Evolutionary conservation across 768 basidiomycete species (phyloP).

Genomic region (Cystobasidium onofrii): DNA sequence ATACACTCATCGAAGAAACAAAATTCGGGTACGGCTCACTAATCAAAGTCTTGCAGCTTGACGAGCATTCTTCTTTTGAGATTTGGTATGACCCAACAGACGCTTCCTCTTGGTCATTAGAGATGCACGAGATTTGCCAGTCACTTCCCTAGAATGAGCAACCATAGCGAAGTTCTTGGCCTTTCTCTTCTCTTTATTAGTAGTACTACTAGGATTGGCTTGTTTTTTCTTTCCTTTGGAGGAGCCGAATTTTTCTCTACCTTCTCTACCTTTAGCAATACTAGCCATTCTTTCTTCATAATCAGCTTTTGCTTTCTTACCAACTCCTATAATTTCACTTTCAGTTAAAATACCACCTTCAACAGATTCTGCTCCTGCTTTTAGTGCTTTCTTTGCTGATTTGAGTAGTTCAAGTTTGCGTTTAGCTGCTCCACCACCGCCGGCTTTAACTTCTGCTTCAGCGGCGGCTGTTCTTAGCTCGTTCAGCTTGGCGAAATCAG

Average conservation of each 20-base stretch:
- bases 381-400: constrained; percentile 55
- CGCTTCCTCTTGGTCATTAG: constrained; percentile 5
- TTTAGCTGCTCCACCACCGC: constrained; percentile 68
- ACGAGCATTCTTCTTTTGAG: constrained; percentile 12
- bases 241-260: constrained; percentile 54
- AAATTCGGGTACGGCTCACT: no score
- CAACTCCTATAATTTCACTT: constrained; percentile 81
- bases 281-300: constrained; percentile 89
- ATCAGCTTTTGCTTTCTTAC: constrained; percentile 84
- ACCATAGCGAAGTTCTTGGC: constrained; percentile 20
- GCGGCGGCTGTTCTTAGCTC: constrained; percentile 78
- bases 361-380: constrained; percentile 45
- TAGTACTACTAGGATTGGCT: constrained; percentile 59
- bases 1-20: no score
- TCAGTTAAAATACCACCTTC: constrained; percentile 70
- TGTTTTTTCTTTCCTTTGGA: constrained; percentile 27
- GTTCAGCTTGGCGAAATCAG: constrained; percentile 84
- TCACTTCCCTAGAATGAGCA: constrained; percentile 22
- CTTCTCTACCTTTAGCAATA: constrained; percentile 85
- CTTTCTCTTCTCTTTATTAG: constrained; percentile 28
- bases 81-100: constrained; percentile 1
- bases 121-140: not conserved
- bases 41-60: constrained; percentile 3
- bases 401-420: constrained; percentile 79
- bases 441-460: constrained; percentile 58